Base-by-base conservation (phyloP, 331 rosid genomes). In the Arachis monticola region DNA sequence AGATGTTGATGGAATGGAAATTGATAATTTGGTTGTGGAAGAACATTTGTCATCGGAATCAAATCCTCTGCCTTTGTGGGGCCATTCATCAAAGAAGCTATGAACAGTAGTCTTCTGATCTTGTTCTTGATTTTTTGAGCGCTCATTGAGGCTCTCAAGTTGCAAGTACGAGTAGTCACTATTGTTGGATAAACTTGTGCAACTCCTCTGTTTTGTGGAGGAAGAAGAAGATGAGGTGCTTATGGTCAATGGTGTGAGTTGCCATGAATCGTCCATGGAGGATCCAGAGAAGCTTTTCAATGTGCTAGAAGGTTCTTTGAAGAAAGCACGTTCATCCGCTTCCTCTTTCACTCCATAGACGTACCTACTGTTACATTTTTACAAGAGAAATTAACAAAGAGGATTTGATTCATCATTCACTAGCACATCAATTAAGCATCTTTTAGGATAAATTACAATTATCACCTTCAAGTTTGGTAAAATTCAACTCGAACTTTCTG, bases 41-140 rank as follows among this genome's bases (percentile, higher is more conserved):
- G 97, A 35, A 35, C 40, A 86, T 80, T 89, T 89, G 51, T 86
- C 93, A 44, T 90, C 92, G 86, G 85, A 85, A 79, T 93, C 96
- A 70, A 87, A 85, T 73, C 77, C 80, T 81, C 84, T 92, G 12
- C 85, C 84, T 81, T 87, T 84, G 10, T 80, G 89, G 14, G 98
- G 95, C 87, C 88, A 88, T 70, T 93, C 98, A 57, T 91, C 98
- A 50, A 93, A 83, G 89, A 93, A 93, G 17, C 83, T 88, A 68
- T 91, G 98, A 75, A 93, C 69, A n/a, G 88, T 87, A 81, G 81
- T 90, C 81, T n/a, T 53, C 59, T 53, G 86, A 62, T 85, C 90
- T 58, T 89, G 78, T 67, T 86, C 73, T 6, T 66, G 80, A 9
- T 71, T 87, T 76, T 87, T 91, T 69, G 87, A 40, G 12, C 59